These are phyloP conservation scores for Neoboletus brunneissimus DNA, from an alignment of 768 basidiomycete genomes.

Conservation along the genomic window DNA sequence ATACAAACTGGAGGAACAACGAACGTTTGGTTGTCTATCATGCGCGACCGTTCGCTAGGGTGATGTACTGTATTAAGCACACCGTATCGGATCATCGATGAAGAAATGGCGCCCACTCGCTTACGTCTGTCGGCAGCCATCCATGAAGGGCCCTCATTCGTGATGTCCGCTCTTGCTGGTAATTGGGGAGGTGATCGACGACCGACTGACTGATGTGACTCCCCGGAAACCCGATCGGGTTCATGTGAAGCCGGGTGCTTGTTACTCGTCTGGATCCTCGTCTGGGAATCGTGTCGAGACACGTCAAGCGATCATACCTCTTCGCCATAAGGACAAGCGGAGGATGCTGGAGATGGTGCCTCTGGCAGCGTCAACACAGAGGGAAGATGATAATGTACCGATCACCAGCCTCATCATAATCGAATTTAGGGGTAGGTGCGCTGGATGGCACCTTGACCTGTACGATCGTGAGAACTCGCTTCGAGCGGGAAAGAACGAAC, in stretches of 20 bases:
- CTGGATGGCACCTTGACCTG: not conserved
- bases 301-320: not conserved
- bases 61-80: not conserved
- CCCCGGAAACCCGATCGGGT: not conserved
- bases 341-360: not conserved
- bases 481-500: not conserved
- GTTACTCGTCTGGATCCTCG: not conserved
- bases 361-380: not conserved
- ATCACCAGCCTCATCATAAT: not conserved
- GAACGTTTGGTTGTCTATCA: not conserved
- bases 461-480: not conserved
- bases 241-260: not conserved
- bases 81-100: not conserved
- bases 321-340: too few species aligned
- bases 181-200: not conserved
- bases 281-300: too few species aligned
- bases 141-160: not conserved
- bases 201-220: not conserved
- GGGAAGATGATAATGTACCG: not conserved
- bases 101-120: not conserved
- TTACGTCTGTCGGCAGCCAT: not conserved
- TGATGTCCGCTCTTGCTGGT: not conserved
- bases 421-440: not conserved
- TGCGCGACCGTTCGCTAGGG: not conserved
- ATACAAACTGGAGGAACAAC: not conserved